Evolutionary conservation across 1,284 basidiomycete genomes (phyloP).

Genomic region (Malassezia obtusa): DNA sequence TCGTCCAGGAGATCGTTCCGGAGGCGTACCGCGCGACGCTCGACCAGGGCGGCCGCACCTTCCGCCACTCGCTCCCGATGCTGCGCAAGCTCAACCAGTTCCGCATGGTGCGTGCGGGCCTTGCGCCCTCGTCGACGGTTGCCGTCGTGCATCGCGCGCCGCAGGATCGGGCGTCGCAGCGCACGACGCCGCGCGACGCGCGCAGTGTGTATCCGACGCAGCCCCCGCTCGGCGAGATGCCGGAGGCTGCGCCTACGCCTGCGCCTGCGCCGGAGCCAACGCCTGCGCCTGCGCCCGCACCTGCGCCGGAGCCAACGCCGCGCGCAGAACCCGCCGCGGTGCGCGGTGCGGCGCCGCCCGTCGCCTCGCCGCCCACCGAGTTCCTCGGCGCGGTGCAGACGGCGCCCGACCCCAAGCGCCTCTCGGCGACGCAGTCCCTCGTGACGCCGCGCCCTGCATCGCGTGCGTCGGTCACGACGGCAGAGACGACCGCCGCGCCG

Average conservation of each 20-base stretch:
- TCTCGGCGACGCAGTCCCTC: too few species aligned
- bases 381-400: neutral
- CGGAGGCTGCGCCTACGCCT: too few species aligned
- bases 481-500: too few species aligned
- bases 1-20: constrained; percentile 43
- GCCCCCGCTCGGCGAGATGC: too few species aligned
- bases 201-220: neutral
- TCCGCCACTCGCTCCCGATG: constrained; percentile 28
- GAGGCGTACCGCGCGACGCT: constrained; percentile 35
- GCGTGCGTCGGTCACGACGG: too few species aligned
- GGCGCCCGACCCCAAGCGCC: too few species aligned
- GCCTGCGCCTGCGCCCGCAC: neutral
- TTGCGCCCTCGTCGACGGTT: constrained; percentile 13
- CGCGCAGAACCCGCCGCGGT: too few species aligned
- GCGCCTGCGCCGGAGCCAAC: too few species aligned
- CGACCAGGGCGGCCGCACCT: constrained; percentile 21
- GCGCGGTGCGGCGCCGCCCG: too few species aligned
- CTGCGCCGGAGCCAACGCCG: too few species aligned
- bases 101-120: constrained; percentile 18
- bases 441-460: too few species aligned
- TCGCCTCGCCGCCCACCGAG: neutral
- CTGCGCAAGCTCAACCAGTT: constrained; percentile 44
- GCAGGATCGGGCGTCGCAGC: too few species aligned
- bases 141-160: constrained; percentile 6
- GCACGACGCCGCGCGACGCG: neutral